Base-by-base conservation (phyloP, 2,329 filamentous ascomycete species). In the Cladosporium colombiae region DNA sequence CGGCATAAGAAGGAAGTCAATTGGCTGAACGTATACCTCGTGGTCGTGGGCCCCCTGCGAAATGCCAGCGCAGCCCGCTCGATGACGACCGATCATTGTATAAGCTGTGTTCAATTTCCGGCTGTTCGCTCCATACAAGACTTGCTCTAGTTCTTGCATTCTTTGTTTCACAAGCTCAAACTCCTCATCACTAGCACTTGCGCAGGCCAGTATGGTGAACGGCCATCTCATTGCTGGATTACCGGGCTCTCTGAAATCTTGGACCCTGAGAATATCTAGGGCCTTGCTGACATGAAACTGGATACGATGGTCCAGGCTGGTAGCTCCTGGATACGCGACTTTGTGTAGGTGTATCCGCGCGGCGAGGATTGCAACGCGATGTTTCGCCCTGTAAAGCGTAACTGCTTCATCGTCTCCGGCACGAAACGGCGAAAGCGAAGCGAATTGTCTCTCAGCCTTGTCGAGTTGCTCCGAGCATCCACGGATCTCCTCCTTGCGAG, bases 141-240 rank as follows among this genome's bases (percentile, higher is more conserved):
- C 58, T 27, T 21, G 37, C 8, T 57, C n/a, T 27, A 33, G 33
- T 16, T 35, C 29, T 35, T 27, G 5, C 55, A 57, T 57, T 14
- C 53, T 56, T 5, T 18, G 44, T 18, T 46, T 23, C 4, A 68
- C 29, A 7, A 67, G 46, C 2, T 59, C 49, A 23, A 68, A 67
- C 10, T 69, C 68, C 18, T 62, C 35, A 5, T 67, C 55, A 6
- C 29, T 63, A 4, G 58, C 49, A 7, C 64, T 33, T 29, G 68
- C 68, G 37, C 68, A 70, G 4, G 64, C 67, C 3, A 70, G 50
- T 10, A 69, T 64, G 8, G 66, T 69, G 13, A 70, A 44, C 10
- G 67, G 68, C 68, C 68, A 70, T 8, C 65, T 56, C 11, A 70
- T 37, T 7, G 68, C 67, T 10, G 68, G 68, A 49, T 67, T 68